Evolutionary conservation across 345 rosid genomes (phyloP), one percentile per base, ranked within the genome.

Genomic region (Eucalyptus erythrocorys): DNA sequence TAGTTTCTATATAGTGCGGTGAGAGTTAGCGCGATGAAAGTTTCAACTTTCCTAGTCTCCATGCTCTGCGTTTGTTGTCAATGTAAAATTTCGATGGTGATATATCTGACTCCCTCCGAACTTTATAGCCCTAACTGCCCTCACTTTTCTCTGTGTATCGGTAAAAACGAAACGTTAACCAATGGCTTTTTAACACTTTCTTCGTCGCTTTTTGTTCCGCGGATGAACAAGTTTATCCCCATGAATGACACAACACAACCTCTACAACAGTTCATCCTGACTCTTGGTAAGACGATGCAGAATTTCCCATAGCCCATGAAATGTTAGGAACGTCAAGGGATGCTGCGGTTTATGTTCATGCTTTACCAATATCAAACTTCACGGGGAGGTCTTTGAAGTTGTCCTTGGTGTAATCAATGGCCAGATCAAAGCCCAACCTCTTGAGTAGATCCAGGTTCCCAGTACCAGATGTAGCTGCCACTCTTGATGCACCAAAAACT

Each of bases 401-500:
- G 81, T 95, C 95, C 91, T 95, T 94, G 11, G 97, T 94, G 93
- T 96, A 97, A 90, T 96, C 98, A 90, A 96, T 94, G 19, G 96
- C 97, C 88, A 95, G 89, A 93, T 97, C 99, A 89, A 91, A 95
- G 55, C 98, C 98, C 88, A 95, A 90, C 89, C 95, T 96, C 92
- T 86, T 95, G 88, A 96, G 81, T 27, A 93, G 48, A 85, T 95
- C 98, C 40, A 96, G 86, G 88, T 96, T 97, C 88, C 93, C 93
- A 21, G 98, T 91, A 87, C 98, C 92, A 22, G 97, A 91, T n/a
- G 98, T 97, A 68, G 99, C 97, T 42, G 95, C 98, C 86, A 96
- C 94, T 90, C 40, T 96, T 24, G 96, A 95, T 85, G 98, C 98
- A 88, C 97, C 94, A 48, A 94, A 96, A 6, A 94, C 96, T 26